phyloP scores from a whole-genome alignment of 179 eudicot species.

The Vitellaria paradoxa region DNA sequence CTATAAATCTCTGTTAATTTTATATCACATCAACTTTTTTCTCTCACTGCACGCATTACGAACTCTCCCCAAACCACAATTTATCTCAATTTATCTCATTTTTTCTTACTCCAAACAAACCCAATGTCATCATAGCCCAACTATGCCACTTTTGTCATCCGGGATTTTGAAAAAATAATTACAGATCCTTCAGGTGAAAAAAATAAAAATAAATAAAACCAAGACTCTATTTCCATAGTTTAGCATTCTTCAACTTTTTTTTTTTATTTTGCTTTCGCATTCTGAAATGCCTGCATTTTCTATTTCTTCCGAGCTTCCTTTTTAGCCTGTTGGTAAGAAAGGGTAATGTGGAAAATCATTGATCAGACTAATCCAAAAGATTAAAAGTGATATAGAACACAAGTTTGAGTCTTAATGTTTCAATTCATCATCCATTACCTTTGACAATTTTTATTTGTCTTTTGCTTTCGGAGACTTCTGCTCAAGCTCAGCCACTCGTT shows the following conservation, averaged over 20 bases:
- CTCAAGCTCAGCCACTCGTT: conserved; percentile 85
- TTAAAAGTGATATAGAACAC: background rate
- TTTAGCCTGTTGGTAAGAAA: too few relatives aligned
- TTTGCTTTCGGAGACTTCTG: conserved; percentile 85
- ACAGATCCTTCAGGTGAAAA: too few relatives aligned
- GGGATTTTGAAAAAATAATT: too few relatives aligned
- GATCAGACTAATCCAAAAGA: background rate
- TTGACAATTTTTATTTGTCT: conserved; percentile 95
- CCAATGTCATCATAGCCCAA: too few relatives aligned
- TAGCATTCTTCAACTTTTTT: conserved; percentile 63
- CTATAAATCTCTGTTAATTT: too few relatives aligned
- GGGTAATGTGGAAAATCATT: conserved; percentile 16
- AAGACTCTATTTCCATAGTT: conserved; percentile 67
- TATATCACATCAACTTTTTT: too few relatives aligned
- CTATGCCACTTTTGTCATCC: too few relatives aligned
- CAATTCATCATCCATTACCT: conserved; percentile 39
- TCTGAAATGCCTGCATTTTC: conserved; percentile 86
- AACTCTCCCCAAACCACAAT: too few relatives aligned
- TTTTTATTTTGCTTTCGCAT: conserved; percentile 67
- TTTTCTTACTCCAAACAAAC: too few relatives aligned
- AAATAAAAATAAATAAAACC: too few relatives aligned
- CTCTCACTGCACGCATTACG: too few relatives aligned
- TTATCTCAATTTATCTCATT: too few relatives aligned
- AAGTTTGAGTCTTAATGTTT: background rate
- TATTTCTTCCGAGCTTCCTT: conserved; percentile 93